Conservation (phyloP, 768 basidiomycete genomes). For the Trametopsis cervina region DNA sequence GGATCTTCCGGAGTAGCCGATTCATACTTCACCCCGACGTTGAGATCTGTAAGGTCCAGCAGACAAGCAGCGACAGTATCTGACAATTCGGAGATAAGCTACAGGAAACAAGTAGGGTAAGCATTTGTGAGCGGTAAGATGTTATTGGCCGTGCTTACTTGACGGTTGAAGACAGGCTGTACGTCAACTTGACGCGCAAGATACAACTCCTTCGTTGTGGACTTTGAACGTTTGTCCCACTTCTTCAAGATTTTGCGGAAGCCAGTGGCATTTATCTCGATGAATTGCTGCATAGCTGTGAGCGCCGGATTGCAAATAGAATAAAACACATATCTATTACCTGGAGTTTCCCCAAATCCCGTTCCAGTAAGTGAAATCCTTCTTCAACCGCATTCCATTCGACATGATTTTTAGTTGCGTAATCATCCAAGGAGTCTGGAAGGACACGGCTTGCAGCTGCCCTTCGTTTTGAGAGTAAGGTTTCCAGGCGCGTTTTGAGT, state of each 20-base stretch:
- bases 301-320: too few species aligned
- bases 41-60: constrained; percentile 70
- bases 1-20: constrained; percentile 65
- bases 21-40: constrained; percentile 72
- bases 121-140: not conserved
- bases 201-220: constrained; percentile 94
- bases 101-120: constrained; percentile 4
- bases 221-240: constrained; percentile 95
- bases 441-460: constrained; percentile 68
- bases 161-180: constrained; percentile 96
- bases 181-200: constrained; percentile 95
- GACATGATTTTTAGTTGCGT: constrained; percentile 52
- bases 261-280: constrained; percentile 95
- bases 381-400: constrained; percentile 97
- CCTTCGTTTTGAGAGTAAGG: constrained; percentile 88
- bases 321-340: too few species aligned
- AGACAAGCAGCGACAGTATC: constrained; percentile 86
- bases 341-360: constrained; percentile 93
- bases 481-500: constrained; percentile 85
- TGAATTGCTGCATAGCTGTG: constrained; percentile 92
- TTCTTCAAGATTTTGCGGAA: constrained; percentile 98
- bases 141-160: constrained; percentile 40
- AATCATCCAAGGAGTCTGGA: constrained; percentile 59
- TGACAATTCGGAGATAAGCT: constrained; percentile 93
- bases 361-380: constrained; percentile 89